A percentile compares a stretch with the other conserved stretches of the same genome.
Evolutionary conservation across 2,329 filamentous ascomycete genomes (phyloP).

Genomic region (Amylocarpus encephaloides): DNA sequence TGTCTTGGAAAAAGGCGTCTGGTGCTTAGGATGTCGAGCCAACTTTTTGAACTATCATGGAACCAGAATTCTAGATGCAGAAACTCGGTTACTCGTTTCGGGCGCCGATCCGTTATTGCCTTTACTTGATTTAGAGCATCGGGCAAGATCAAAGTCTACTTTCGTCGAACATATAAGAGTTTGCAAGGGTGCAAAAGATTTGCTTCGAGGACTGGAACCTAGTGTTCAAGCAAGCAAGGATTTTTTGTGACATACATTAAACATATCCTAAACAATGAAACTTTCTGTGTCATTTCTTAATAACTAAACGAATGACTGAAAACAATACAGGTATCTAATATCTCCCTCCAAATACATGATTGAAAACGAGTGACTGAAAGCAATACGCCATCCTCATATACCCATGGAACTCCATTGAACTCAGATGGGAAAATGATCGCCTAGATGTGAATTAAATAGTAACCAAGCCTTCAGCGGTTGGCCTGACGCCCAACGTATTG

Average conservation of each 20-base stretch:
- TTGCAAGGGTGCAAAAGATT: conserved; percentile 2
- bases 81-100: not conserved
- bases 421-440: not conserved
- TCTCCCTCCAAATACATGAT: not conserved
- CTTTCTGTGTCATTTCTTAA: not conserved
- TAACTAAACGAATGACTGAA: not conserved
- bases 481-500: not conserved
- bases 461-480: not conserved
- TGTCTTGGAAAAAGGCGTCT: conserved; percentile 1
- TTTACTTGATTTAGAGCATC: conserved; percentile 4
- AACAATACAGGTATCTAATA: not conserved
- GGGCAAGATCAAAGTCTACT: conserved; percentile 1
- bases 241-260: not conserved
- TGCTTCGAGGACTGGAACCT: not conserved
- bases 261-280: not conserved
- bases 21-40: conserved; percentile 2
- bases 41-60: not conserved
- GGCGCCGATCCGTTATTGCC: not conserved
- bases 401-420: not conserved
- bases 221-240: not conserved
- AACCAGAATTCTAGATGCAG: not conserved
- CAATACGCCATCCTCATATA: not conserved
- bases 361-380: not conserved
- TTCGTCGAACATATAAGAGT: not conserved
- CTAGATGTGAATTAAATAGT: not conserved